These are phyloP conservation scores for Rhinocladiella similis DNA, from an alignment of 2,329 filamentous ascomycete species.

Conservation along the genomic window DNA sequence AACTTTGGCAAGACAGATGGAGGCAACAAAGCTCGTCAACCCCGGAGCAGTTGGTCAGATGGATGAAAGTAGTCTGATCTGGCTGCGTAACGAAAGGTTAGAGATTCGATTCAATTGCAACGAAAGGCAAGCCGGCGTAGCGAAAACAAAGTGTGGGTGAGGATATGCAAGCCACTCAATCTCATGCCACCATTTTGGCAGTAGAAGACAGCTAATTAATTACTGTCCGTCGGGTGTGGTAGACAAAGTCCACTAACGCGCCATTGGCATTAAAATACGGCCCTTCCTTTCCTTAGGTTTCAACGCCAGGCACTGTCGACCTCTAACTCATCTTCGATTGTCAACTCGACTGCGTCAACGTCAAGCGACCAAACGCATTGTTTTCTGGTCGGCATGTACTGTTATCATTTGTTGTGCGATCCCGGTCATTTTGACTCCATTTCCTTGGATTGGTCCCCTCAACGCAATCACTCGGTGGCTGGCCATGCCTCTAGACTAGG, in stretches of 20 bases:
- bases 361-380: not conserved
- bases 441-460: too few species aligned
- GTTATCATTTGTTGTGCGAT: too few species aligned
- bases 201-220: too few species aligned
- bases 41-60: not conserved
- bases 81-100: not conserved
- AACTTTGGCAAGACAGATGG: not conserved
- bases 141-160: too few species aligned
- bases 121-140: too few species aligned
- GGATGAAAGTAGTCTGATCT: not conserved
- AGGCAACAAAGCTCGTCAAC: not conserved
- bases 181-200: too few species aligned
- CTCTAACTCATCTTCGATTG: not conserved
- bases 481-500: too few species aligned
- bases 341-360: not conserved
- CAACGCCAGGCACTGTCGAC: not conserved
- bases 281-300: not conserved
- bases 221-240: not conserved
- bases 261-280: not conserved
- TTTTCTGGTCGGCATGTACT: slow-evolving; percentile 18
- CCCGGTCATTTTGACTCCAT: too few species aligned
- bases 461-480: too few species aligned
- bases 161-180: too few species aligned
- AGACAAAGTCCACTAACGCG: not conserved
- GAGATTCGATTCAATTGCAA: not conserved